Percentiles rank a stretch among this genome's conserved stretches.
phyloP scores from a whole-genome alignment of 257 asterid genomes.

The Solanum lignicaule region DNA sequence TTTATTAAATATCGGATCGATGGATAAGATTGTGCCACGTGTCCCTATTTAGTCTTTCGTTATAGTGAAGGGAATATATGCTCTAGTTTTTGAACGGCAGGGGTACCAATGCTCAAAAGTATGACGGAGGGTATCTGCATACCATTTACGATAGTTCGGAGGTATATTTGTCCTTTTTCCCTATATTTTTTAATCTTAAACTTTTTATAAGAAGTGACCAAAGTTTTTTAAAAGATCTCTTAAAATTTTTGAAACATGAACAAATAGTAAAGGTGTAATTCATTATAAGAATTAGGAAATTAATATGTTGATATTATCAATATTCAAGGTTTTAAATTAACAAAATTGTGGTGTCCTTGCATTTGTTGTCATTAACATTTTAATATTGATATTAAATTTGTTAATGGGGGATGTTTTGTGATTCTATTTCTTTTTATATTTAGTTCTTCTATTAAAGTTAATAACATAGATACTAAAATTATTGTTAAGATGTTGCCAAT shows the following conservation, averaged over 20 bases:
- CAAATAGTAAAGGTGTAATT: neutral
- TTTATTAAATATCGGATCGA: no score
- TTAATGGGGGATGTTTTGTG: neutral
- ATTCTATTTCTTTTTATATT: no score
- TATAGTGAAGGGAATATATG: no score
- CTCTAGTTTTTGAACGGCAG: accelerated
- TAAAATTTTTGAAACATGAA: neutral
- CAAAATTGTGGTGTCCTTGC: neutral
- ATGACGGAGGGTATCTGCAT: no score
- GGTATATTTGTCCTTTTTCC: no score
- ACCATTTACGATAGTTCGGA: no score
- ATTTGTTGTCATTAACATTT: no score
- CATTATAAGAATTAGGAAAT: neutral
- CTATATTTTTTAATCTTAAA: neutral
- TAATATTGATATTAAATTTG: neutral
- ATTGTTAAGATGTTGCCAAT: neutral
- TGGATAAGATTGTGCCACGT: no score
- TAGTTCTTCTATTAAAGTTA: no score
- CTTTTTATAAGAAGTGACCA: neutral
- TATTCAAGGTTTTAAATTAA: neutral
- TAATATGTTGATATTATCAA: neutral
- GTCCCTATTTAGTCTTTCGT: no score
- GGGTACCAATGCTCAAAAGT: no score
- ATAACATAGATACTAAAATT: no score
- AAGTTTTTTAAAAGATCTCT: neutral